Conservation (phyloP, 352 stramenopile genomes). For the Pilasporangium apinafurcum region DNA sequence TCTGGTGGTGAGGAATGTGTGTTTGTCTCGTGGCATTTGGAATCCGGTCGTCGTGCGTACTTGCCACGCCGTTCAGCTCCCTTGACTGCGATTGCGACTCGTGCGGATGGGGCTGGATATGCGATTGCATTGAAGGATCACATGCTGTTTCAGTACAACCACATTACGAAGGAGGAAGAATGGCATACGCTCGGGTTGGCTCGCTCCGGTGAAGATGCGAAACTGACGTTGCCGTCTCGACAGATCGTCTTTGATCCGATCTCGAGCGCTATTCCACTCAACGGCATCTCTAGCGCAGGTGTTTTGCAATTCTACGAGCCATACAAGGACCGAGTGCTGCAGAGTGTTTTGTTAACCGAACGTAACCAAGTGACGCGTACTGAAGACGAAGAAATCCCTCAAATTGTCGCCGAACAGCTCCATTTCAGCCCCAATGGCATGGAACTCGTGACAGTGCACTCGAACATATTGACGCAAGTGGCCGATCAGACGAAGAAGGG, state of each 20-base stretch:
- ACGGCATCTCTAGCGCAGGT: slow-evolving; percentile 49
- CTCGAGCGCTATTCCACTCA: slow-evolving; percentile 51
- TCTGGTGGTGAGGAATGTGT: slow-evolving; percentile 85
- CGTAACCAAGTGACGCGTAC: slow-evolving; percentile 83
- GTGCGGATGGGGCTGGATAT: slow-evolving; percentile 48
- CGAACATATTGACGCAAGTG: slow-evolving; percentile 13
- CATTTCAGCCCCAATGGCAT: slow-evolving; percentile 43
- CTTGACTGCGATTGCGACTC: slow-evolving; percentile 44
- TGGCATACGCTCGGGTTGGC: slow-evolving; percentile 65
- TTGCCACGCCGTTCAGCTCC: slow-evolving; percentile 68
- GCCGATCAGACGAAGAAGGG: slow-evolving; percentile 8
- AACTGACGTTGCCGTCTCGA: slow-evolving; percentile 35
- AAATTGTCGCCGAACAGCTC: slow-evolving; percentile 40
- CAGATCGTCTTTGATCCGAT: slow-evolving; percentile 61
- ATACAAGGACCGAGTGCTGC: slow-evolving; percentile 69
- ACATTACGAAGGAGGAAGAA: slow-evolving; percentile 65
- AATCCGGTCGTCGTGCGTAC: slow-evolving; percentile 66
- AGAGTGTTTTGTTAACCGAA: slow-evolving; percentile 64
- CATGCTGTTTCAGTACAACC: slow-evolving; percentile 80
- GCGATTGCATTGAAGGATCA: slow-evolving; percentile 59
- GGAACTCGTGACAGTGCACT: slow-evolving; percentile 59
- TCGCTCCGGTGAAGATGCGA: slow-evolving; percentile 34
- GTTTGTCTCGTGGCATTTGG: slow-evolving; percentile 82
- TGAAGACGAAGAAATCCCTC: slow-evolving; percentile 49
- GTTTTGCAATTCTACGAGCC: slow-evolving; percentile 81